phyloP scores from a whole-genome alignment of 2,329 filamentous ascomycete species.

The Cladophialophora chaetospira region DNA sequence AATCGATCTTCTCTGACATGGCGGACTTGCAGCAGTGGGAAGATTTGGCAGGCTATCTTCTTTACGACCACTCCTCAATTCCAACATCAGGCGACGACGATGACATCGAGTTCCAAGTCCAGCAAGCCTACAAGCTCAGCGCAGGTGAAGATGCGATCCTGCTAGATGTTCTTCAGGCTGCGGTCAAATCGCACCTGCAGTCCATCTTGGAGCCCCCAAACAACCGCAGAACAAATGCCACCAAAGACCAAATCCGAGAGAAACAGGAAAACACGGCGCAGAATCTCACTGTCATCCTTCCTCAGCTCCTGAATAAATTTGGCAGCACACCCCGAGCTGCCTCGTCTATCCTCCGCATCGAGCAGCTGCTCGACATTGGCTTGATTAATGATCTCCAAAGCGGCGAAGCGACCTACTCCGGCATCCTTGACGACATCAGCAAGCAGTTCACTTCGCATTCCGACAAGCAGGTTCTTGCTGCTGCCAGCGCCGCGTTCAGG shows the following conservation, averaged over 20 bases:
- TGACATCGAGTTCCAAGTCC: constrained; percentile 64
- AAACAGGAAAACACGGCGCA: constrained; percentile 77
- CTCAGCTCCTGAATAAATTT: constrained; percentile 86
- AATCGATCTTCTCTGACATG: constrained; percentile 81
- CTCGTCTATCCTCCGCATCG: constrained; percentile 79
- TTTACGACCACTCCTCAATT: constrained; percentile 83
- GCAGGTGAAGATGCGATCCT: constrained; percentile 80
- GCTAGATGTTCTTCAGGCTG: constrained; percentile 80
- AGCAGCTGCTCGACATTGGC: constrained; percentile 82
- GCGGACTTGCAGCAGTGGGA: constrained; percentile 85
- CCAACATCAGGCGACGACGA: constrained; percentile 55
- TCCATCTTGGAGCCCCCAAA: constrained; percentile 64
- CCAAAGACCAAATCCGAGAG: constrained; percentile 64
- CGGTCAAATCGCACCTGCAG: constrained; percentile 73
- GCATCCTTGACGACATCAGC: constrained; percentile 85
- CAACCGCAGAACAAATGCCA: constrained; percentile 61
- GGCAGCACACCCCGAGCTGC: constrained; percentile 86
- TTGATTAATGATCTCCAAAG: constrained; percentile 87
- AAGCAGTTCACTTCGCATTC: constrained; percentile 93
- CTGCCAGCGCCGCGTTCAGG: constrained; percentile 78
- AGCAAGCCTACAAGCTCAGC: constrained; percentile 70
- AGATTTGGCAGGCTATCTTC: constrained; percentile 80
- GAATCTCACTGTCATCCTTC: constrained; percentile 76
- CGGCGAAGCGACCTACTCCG: constrained; percentile 76
- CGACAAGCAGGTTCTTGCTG: constrained; percentile 78